Evolutionary conservation across 805 yeast genomes (phyloP).

Genomic region (Isabelozyma rhagii): DNA sequence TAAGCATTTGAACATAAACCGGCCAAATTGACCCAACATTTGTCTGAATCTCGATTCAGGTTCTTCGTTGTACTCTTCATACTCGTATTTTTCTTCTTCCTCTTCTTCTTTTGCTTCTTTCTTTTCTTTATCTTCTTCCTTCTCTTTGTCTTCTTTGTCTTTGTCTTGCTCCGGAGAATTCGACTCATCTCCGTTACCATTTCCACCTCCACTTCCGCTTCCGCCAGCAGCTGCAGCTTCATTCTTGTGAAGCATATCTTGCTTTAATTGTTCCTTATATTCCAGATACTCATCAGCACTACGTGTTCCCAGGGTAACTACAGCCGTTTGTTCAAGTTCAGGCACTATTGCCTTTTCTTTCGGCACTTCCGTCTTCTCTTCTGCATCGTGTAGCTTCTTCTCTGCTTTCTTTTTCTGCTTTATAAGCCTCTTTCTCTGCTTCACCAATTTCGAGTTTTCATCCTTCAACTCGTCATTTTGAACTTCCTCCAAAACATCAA

Average conservation of each 20-base stretch:
- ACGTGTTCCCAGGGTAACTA: conserved; percentile 1
- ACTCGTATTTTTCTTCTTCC: conserved; percentile 5
- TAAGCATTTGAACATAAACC: conserved; percentile 40
- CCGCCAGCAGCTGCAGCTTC: conserved; percentile 1
- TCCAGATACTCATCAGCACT: conserved; percentile 2
- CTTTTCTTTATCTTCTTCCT: conserved; percentile 3
- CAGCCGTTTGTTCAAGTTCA: background rate
- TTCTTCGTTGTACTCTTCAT: conserved; percentile 8
- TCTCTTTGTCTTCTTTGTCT: conserved; percentile 1
- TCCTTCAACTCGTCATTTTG: conserved; percentile 28
- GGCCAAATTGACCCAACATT: conserved; percentile 13
- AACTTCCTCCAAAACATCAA: conserved; percentile 38
- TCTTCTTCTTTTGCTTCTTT: conserved; percentile 8
- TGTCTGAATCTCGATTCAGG: conserved; percentile 16
- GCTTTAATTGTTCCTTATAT: background rate
- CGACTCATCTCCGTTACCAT: conserved; percentile 1
- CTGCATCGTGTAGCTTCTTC: conserved; percentile 6
- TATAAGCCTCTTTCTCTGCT: conserved; percentile 22
- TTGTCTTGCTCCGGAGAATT: background rate
- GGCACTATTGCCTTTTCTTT: conserved; percentile 4
- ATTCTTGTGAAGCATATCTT: background rate
- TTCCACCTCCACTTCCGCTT: conserved; percentile 6
- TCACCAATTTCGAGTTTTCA: conserved; percentile 23
- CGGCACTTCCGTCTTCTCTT: conserved; percentile 5
- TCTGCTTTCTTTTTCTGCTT: conserved; percentile 15